Conservation (phyloP, 2,329 filamentous ascomycete genomes). For the Gremmenia infestans region DNA sequence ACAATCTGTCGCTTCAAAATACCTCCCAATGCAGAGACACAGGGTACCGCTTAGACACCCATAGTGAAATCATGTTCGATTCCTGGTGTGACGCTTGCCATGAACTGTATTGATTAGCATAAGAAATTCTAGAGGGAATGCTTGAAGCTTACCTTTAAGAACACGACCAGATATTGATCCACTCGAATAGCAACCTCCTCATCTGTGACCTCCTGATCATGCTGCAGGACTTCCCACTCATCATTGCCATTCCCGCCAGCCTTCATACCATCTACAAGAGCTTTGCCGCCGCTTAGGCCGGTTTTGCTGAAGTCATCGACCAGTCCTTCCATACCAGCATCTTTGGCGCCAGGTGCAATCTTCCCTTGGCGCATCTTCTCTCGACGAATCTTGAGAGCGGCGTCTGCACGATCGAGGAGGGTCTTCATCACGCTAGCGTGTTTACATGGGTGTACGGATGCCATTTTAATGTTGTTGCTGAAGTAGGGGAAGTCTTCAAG, state of each 20-base stretch:
- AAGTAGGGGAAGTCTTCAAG: constrained; percentile 97
- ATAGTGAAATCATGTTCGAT: constrained; percentile 99
- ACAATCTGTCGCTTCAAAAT: not conserved
- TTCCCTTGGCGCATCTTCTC: constrained; percentile 69
- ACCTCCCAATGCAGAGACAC: not conserved
- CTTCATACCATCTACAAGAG: constrained; percentile 37
- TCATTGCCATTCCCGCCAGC: constrained; percentile 47
- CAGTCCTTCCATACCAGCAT: constrained; percentile 73
- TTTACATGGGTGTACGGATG: constrained; percentile 93
- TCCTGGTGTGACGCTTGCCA: constrained; percentile 86
- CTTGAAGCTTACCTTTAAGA: constrained; percentile 59
- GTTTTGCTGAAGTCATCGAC: constrained; percentile 71
- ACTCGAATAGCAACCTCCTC: constrained; percentile 79
- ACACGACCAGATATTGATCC: constrained; percentile 85
- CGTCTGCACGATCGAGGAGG: constrained; percentile 89
- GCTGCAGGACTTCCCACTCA: constrained; percentile 62
- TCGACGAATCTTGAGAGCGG: constrained; percentile 80
- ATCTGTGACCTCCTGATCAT: constrained; percentile 55
- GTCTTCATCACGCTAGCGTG: constrained; percentile 98
- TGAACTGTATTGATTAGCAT: constrained; percentile 53
- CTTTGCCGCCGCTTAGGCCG: constrained; percentile 49
- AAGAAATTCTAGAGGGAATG: not conserved
- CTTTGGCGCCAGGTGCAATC: constrained; percentile 39
- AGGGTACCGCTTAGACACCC: constrained; percentile 59
- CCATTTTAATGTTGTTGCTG: constrained; percentile 88